A percentile compares a stretch with the other conserved stretches of the same genome.
Conservation (phyloP, 352 stramenopile genomes). For the Globisporangium mamillatum region DNA sequence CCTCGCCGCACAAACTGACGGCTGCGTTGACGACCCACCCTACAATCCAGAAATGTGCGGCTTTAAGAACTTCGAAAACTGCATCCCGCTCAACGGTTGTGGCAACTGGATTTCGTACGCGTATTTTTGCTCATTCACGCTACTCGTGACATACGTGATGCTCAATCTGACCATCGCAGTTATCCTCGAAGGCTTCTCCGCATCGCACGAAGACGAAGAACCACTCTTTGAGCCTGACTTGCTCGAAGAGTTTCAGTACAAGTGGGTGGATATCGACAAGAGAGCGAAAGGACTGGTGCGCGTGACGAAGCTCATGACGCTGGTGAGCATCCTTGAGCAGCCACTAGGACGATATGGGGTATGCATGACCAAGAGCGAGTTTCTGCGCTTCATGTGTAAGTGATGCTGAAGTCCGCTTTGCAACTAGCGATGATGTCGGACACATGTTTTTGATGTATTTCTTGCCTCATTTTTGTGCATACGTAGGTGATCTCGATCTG, state of each 20-base stretch:
- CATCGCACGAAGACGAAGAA: constrained; percentile 84
- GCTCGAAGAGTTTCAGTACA: constrained; percentile 85
- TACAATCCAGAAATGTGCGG: constrained; percentile 70
- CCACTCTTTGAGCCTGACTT: constrained; percentile 84
- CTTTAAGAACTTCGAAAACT: constrained; percentile 66
- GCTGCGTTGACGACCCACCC: constrained; percentile 64
- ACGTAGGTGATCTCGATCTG: constrained; percentile 59
- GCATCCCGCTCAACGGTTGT: constrained; percentile 75
- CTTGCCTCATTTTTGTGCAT: constrained; percentile 1
- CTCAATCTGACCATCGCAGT: constrained; percentile 94
- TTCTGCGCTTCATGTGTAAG: constrained; percentile 62
- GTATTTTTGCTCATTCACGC: constrained; percentile 86
- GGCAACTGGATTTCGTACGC: constrained; percentile 54
- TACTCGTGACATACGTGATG: constrained; percentile 93
- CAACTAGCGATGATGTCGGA: background rate
- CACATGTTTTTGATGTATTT: background rate
- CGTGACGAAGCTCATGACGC: constrained; percentile 62
- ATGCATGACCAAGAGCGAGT: constrained; percentile 36
- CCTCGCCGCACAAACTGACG: constrained; percentile 32
- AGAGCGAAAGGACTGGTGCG: constrained; percentile 82
- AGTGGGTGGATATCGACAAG: constrained; percentile 89
- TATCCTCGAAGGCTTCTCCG: constrained; percentile 91
- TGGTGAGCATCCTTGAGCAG: constrained; percentile 73
- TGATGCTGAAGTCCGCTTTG: constrained; percentile 4
- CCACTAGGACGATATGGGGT: constrained; percentile 69